Evolutionary conservation across 495 filamentous ascomycete genomes (phyloP).

Genomic region (Cudoniella acicularis): DNA sequence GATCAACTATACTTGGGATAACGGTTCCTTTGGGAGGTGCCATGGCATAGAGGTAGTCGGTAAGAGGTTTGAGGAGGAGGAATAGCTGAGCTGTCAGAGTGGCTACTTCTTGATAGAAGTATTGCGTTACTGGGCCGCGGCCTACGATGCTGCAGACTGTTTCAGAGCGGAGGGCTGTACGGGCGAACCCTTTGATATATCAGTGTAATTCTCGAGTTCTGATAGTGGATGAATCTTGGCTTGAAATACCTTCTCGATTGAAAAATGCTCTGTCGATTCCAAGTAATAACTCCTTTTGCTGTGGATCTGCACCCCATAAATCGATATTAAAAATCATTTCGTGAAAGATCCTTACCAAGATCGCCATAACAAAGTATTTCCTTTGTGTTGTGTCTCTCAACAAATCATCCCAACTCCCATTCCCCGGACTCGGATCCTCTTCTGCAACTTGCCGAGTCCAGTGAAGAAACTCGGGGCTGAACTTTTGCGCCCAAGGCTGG

Average conservation of each 20-base stretch:
- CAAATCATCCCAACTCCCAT: constrained; percentile 39
- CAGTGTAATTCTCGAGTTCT: not conserved
- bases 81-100: constrained; percentile 35
- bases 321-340: constrained; percentile 39
- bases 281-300: constrained; percentile 30
- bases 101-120: constrained; percentile 41
- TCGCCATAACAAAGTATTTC: constrained; percentile 37
- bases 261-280: constrained; percentile 31
- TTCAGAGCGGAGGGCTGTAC: constrained; percentile 35
- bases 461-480: constrained; percentile 14
- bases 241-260: constrained; percentile 36
- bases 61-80: constrained; percentile 37
- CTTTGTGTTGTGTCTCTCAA: constrained; percentile 30
- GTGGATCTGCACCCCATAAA: constrained; percentile 37
- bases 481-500: constrained; percentile 12
- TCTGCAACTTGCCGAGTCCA: constrained; percentile 19
- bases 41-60: constrained; percentile 32
- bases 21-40: not conserved
- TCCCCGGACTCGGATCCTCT: constrained; percentile 14
- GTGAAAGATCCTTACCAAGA: constrained; percentile 40
- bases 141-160: constrained; percentile 27
- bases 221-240: not conserved
- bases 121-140: constrained; percentile 27
- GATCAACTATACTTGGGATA: constrained; percentile 20
- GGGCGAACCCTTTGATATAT: constrained; percentile 32